These are phyloP conservation scores for Wickerhamiella sergipiensis DNA, from an alignment of 805 yeast species.

Conservation along the genomic window DNA sequence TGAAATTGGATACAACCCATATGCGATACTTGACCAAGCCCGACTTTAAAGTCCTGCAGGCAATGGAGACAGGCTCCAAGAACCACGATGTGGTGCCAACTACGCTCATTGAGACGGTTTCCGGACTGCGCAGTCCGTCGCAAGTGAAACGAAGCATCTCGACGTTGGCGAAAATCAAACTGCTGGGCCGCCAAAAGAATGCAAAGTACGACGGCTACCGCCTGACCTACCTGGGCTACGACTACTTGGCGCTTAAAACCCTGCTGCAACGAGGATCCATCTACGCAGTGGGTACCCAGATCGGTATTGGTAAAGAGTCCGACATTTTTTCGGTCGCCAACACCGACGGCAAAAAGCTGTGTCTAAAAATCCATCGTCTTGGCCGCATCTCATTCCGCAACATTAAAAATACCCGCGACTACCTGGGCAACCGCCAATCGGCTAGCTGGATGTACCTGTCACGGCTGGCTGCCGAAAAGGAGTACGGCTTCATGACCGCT, in stretches of 20 bases:
- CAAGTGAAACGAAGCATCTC: constrained; percentile 68
- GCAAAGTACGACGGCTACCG: constrained; percentile 93
- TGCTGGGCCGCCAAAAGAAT: constrained; percentile 67
- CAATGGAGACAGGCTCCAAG: constrained; percentile 72
- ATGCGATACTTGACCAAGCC: constrained; percentile 87
- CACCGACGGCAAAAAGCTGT: constrained; percentile 48
- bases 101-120: constrained; percentile 60
- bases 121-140: constrained; percentile 62
- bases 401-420: constrained; percentile 88
- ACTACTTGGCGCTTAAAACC: constrained; percentile 78
- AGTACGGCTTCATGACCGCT: constrained; percentile 74
- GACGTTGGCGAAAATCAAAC: constrained; percentile 73
- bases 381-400: constrained; percentile 91
- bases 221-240: constrained; percentile 79
- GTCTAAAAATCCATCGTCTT: constrained; percentile 78
- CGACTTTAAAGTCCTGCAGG: constrained; percentile 79
- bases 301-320: constrained; percentile 96
- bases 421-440: constrained; percentile 53
- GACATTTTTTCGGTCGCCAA: constrained; percentile 81
- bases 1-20: constrained; percentile 88
- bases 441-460: constrained; percentile 91
- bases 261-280: constrained; percentile 62
- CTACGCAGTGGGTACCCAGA: constrained; percentile 68
- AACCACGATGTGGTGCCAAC: constrained; percentile 95
- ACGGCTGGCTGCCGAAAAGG: constrained; percentile 82